Evolutionary conservation across 169 alveolate species (phyloP), one percentile per base, ranked within the genome.

Genomic region (Amoebophrya sp.): DNA sequence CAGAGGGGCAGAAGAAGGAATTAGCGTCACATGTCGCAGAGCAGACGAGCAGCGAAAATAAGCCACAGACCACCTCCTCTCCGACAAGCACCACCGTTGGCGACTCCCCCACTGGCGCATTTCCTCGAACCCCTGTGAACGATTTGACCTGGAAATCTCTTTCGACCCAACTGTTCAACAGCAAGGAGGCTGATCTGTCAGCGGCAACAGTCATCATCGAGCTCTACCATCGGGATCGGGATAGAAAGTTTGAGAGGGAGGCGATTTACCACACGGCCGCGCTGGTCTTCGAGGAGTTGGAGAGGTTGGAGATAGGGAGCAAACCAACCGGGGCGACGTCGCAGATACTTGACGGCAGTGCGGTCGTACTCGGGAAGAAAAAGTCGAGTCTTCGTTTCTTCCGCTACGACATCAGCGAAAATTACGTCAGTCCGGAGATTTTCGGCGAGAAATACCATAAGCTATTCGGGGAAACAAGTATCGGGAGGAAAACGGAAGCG

Each of bases 381-480:
- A n/a, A n/a, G n/a, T n/a, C n/a, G n/a, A n/a, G n/a, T n/a, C n/a
- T n/a, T n/a, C n/a, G n/a, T n/a, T 66, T 66, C 32, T 66, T 66
- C 83, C 83, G 83, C 35, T 66, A 66, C 83, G 83, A 66, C 32
- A 25, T 66, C 35, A 66, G 83, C 83, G 83, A 66, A 66, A 66
- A 66, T 25, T 66, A 66, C 83, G 39, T 25, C 1, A 25, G 32
- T 7, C 83, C 83, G 35, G 83, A 66, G 29, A 25, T 66, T n/a
- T 66, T 66, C 83, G 83, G 66, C 29, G 18, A 47, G 18, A 47
- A 47, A n/a, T n/a, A n/a, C n/a, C n/a, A n/a, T n/a, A n/a, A n/a
- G n/a, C n/a, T n/a, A n/a, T n/a, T n/a, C n/a, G n/a, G n/a, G n/a
- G n/a, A n/a, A n/a, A n/a, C n/a, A n/a, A n/a, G n/a, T n/a, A n/a